A percentile compares a stretch with the other conserved stretches of the same genome.
Evolutionary conservation across 805 yeast genomes (phyloP).

Genomic region (Komagataella populi): DNA sequence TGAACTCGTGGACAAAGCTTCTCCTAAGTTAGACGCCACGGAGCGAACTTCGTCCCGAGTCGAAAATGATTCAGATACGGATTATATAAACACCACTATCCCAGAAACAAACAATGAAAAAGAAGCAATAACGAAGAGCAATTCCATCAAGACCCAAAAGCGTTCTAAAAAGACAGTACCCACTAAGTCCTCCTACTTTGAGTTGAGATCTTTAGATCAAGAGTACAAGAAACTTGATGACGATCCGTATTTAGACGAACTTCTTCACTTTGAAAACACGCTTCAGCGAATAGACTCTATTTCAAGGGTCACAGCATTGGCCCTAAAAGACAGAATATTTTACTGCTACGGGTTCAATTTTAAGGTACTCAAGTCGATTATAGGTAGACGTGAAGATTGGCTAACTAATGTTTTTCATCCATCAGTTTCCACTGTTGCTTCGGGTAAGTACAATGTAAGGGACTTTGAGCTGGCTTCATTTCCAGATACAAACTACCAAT

Average conservation of each 20-base stretch:
- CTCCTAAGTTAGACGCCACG: background rate
- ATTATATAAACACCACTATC: background rate
- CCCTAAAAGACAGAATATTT: background rate
- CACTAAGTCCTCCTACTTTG: background rate
- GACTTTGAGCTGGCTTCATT: background rate
- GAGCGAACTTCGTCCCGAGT: background rate
- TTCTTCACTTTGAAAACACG: background rate
- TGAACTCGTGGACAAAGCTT: background rate
- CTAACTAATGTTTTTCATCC: background rate
- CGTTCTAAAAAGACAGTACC: background rate
- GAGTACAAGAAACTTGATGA: background rate
- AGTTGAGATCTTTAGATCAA: background rate
- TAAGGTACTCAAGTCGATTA: background rate
- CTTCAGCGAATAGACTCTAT: background rate
- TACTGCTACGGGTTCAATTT: background rate
- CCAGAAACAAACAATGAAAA: background rate
- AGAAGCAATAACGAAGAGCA: background rate
- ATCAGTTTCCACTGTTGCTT: background rate
- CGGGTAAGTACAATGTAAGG: background rate
- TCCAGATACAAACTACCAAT: background rate
- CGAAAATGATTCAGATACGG: background rate
- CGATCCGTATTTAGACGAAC: background rate
- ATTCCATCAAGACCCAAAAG: background rate
- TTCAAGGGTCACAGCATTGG: background rate
- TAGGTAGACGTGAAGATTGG: background rate